Percentiles rank a stretch among this genome's conserved stretches.
Conservation (phyloP, 2,329 filamentous ascomycete genomes). For the Colletotrichum destructivum region DNA sequence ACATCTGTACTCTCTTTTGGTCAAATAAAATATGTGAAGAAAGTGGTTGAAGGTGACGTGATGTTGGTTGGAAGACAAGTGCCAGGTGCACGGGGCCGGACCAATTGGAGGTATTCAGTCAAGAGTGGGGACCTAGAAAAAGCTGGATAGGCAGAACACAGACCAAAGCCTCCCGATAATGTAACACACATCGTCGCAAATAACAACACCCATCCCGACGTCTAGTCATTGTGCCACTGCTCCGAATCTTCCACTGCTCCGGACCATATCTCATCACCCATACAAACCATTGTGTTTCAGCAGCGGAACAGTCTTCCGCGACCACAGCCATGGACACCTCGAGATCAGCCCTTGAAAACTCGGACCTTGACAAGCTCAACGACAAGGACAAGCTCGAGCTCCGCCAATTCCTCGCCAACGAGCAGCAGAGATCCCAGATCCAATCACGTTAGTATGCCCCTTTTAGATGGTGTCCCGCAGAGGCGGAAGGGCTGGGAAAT, state of each 20-base stretch:
- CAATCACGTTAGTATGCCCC: slow-evolving; percentile 69
- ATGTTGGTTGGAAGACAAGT: not conserved
- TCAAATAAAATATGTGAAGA: not conserved
- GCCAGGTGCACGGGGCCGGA: too few relatives aligned
- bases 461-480: not conserved
- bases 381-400: slow-evolving; percentile 90
- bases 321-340: slow-evolving; percentile 53
- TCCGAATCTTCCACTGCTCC: not conserved
- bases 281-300: not conserved
- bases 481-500: not conserved
- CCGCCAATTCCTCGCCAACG: slow-evolving; percentile 86
- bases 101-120: slow-evolving; percentile 5
- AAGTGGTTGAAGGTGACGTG: not conserved
- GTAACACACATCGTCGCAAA: not conserved
- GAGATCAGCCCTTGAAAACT: slow-evolving; percentile 59
- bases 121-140: slow-evolving; percentile 22
- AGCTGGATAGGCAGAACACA: slow-evolving; percentile 11
- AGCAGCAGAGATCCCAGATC: slow-evolving; percentile 85
- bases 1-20: not conserved
- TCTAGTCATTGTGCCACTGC: not conserved
- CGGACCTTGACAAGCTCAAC: slow-evolving; percentile 82
- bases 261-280: too few relatives aligned
- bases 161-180: not conserved
- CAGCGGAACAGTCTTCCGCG: not conserved
- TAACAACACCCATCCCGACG: not conserved